These are phyloP conservation scores for Penicillium janthinellum DNA, from an alignment of 2,329 filamentous ascomycete species.

Conservation along the genomic window DNA sequence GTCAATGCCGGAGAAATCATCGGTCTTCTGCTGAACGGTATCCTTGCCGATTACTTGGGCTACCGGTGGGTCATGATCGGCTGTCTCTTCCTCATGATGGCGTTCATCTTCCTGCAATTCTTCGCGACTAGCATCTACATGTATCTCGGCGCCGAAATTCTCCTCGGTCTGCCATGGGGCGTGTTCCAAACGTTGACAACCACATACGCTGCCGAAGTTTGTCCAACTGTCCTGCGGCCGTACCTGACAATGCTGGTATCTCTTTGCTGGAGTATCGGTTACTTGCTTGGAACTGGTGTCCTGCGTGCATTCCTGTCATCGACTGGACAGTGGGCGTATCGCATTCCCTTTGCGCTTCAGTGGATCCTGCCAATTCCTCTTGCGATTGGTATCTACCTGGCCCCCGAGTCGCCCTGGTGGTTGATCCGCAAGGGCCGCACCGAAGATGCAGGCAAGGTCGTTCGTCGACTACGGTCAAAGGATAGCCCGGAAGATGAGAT, in stretches of 20 bases:
- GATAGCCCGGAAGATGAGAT: conserved; percentile 13
- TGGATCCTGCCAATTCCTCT: conserved; percentile 21
- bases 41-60: conserved; percentile 35
- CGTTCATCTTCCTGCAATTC: conserved; percentile 52
- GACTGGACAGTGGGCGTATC: conserved; percentile 36
- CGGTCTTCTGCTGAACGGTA: conserved; percentile 30
- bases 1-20: conserved; percentile 29
- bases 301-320: conserved; percentile 31
- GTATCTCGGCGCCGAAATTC: conserved; percentile 48
- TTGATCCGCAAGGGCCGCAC: conserved; percentile 17
- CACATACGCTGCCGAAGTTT: conserved; percentile 23
- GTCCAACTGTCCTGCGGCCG: conserved; percentile 20
- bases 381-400: conserved; percentile 18
- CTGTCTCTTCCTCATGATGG: conserved; percentile 43
- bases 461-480: conserved; percentile 29
- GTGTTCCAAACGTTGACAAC: conserved; percentile 26
- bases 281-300: conserved; percentile 18
- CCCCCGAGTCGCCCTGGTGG: conserved; percentile 24
- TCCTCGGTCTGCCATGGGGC: conserved; percentile 45
- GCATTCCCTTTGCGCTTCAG: conserved; percentile 34
- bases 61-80: conserved; percentile 49
- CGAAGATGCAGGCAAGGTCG: conserved; percentile 10
- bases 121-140: conserved; percentile 50
- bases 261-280: conserved; percentile 36
- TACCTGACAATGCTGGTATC: conserved; percentile 38